Conservation (phyloP, 768 basidiomycete genomes). For the Cystobasidium onofrii region DNA sequence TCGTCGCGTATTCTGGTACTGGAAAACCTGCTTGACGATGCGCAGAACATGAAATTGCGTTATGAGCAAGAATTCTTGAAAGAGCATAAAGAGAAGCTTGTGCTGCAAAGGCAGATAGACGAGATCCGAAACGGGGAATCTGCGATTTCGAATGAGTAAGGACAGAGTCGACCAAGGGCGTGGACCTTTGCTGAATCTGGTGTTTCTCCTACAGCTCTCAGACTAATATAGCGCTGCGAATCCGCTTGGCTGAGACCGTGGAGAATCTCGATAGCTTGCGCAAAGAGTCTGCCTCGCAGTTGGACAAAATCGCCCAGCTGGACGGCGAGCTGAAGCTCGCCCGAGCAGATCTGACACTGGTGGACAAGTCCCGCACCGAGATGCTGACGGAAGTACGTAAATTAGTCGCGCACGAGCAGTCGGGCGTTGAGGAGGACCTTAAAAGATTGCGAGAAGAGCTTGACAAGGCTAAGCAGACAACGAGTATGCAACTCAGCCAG, state of each 20-base stretch:
- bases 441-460: slow-evolving; percentile 59
- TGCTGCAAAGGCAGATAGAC: slow-evolving; percentile 71
- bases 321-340: slow-evolving; percentile 52
- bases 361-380: slow-evolving; percentile 87
- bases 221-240: slow-evolving; percentile 77
- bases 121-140: slow-evolving; percentile 82
- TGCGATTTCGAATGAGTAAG: slow-evolving; percentile 41
- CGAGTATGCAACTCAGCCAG: slow-evolving; percentile 80
- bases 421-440: slow-evolving; percentile 61
- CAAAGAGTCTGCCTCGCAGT: slow-evolving; percentile 56
- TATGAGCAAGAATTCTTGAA: slow-evolving; percentile 82
- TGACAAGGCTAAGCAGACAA: slow-evolving; percentile 68
- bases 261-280: slow-evolving; percentile 67
- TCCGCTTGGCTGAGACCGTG: slow-evolving; percentile 75
- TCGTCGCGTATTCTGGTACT: slow-evolving; percentile 70
- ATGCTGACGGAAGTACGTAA: slow-evolving; percentile 77
- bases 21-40: slow-evolving; percentile 83
- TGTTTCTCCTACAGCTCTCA: slow-evolving; percentile 55
- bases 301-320: slow-evolving; percentile 55
- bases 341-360: slow-evolving; percentile 70
- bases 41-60: slow-evolving; percentile 76
- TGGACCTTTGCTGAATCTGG: not conserved
- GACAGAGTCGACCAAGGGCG: no score
- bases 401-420: slow-evolving; percentile 80
- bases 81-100: slow-evolving; percentile 71